Base-by-base conservation (phyloP, 1,139 yeast genomes). In the Debaryomyces fabryi region DNA sequence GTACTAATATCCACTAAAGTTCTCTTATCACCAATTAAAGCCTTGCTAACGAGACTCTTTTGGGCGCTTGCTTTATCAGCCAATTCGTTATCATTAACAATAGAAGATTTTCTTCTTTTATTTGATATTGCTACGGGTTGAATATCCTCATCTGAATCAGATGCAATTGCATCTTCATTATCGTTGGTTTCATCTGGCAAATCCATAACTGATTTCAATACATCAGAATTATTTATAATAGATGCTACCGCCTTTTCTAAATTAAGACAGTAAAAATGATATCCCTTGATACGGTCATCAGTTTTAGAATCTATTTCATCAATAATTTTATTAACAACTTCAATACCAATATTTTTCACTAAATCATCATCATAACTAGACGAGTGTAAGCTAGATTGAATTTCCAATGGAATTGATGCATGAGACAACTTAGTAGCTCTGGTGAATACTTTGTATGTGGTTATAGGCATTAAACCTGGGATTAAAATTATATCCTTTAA, bases 401-500 rank as follows among this genome's bases (percentile, higher is more conserved):
- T 65, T 1, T 55, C 58, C 3, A 49, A 45, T 0, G 99, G 99
- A 49, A 93, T 85, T 2, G 87, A 78, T 2, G 98, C 97, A 69
- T 91, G 96, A 20, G 96, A 87, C 49, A 95, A 73, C 62, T 88
- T 89, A 12, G 97, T 84, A 16, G 97, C 96, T 61, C 99, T 82
- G 50, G 86, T 82, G 61, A 93, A 91, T 42, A 92, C 83, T 56
- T 83, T 82, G 65, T 83, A 91, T 3, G 97, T 92, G 58, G 92
- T 91, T 34, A 95, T 85, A n/a, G 99, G 99, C 95, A 93, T 88
- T 56, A 93, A 73, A 1, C 99, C 99, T 0, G 99, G 99, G 44
- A 93, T 79, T 39, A 93, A 72, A 9, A 88, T 81, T 36, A 86
- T 69, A 45, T 70, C 59, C 43, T 64, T 62, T 49, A 76, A 68